These are phyloP conservation scores for Gloeopeniophorella convolvens DNA, from an alignment of 768 basidiomycete genomes.

Conservation along the genomic window DNA sequence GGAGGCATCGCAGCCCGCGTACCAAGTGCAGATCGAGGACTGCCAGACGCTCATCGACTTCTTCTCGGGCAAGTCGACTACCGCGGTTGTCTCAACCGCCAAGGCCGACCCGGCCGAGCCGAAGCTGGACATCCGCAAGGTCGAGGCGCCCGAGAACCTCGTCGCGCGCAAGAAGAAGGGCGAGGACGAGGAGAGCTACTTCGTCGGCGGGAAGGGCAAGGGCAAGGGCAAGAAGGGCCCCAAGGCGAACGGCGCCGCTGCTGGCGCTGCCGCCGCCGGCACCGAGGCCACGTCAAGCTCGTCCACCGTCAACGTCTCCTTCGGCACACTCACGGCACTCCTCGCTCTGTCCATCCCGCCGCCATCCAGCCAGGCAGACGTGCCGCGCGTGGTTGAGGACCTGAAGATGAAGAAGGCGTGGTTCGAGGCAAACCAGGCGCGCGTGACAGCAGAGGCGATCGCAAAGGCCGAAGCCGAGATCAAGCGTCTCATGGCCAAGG, in stretches of 20 bases:
- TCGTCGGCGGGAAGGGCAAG: constrained; percentile 58
- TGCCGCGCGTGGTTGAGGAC: constrained; percentile 81
- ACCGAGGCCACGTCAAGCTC: constrained; percentile 36
- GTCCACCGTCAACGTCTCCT: constrained; percentile 62
- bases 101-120: constrained; percentile 56
- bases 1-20: constrained; percentile 87
- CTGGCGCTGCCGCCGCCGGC: too few species aligned
- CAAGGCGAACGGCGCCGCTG: constrained; percentile 25
- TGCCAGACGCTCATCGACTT: constrained; percentile 88
- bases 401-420: constrained; percentile 91
- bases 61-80: constrained; percentile 62
- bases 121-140: constrained; percentile 78
- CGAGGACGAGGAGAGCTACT: constrained; percentile 76
- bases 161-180: constrained; percentile 89
- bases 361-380: constrained; percentile 68
- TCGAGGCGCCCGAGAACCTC: constrained; percentile 68
- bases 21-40: constrained; percentile 90
- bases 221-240: constrained; percentile 56
- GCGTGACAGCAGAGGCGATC: constrained; percentile 71
- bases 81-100: constrained; percentile 38
- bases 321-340: constrained; percentile 83
- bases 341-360: constrained; percentile 86
- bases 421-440: constrained; percentile 89
- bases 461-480: constrained; percentile 76
- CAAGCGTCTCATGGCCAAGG: constrained; percentile 49